A percentile compares a stretch with the other conserved stretches of the same genome.
These are phyloP conservation scores for Bretziella fagacearum DNA, from an alignment of 2,329 filamentous ascomycete species.

Conservation along the genomic window DNA sequence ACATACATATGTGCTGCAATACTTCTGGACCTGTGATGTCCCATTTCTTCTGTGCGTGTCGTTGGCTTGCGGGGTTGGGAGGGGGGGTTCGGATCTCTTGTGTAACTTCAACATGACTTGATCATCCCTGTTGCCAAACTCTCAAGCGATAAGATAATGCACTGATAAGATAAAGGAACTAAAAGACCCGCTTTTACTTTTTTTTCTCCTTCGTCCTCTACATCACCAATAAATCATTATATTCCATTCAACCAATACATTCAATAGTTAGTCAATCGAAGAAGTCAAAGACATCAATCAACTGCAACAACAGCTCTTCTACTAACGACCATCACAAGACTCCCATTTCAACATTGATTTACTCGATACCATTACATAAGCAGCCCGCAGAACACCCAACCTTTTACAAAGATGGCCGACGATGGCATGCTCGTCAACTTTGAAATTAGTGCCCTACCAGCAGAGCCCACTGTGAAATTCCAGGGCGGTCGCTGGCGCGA, in stretches of 20 bases:
- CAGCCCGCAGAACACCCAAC: background rate
- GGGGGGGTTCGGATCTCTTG: background rate
- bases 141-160: background rate
- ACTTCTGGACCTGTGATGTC: background rate
- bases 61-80: too few species aligned
- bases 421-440: conserved; percentile 94
- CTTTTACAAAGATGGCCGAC: conserved; percentile 52
- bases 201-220: conserved; percentile 1
- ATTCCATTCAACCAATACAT: too few species aligned
- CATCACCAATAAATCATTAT: background rate
- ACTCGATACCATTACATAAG: background rate
- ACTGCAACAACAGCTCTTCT: too few species aligned
- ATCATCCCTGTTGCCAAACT: background rate
- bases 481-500: conserved; percentile 92
- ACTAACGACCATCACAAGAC: background rate
- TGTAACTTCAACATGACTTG: conserved; percentile 3
- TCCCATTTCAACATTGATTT: background rate
- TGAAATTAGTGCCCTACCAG: conserved; percentile 50
- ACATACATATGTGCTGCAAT: too few species aligned
- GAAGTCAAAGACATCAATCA: too few species aligned
- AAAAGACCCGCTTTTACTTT: background rate
- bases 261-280: too few species aligned
- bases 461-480: conserved; percentile 48
- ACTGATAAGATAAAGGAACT: conserved; percentile 6
- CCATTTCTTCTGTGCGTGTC: background rate